Evolutionary conservation across 192 early-diverging fungal genomes (phyloP), one percentile per base, ranked within the genome.

Genomic region (Entomortierella lignicola): DNA sequence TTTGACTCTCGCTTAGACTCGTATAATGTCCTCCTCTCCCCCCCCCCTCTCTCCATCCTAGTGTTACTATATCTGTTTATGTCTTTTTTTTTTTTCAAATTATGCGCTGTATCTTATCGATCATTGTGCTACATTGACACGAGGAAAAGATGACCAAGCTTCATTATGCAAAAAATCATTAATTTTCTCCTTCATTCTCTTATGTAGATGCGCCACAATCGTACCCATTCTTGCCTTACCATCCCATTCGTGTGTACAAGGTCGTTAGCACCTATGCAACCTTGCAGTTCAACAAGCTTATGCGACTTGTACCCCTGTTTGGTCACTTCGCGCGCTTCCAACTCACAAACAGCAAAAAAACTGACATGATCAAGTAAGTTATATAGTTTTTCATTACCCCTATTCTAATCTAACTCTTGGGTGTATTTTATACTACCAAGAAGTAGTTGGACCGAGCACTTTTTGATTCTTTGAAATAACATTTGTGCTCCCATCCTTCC

Each of bases 291-390:
- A 79, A 63, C 51, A 79, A 79, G 57, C 61, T 79, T 15, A 79
- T 69, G 74, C 60, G 74, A 8, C 61, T 79, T 29, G 67, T 79
- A 55, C 74, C 74, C 8, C 51, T 79, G 32, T 79, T 79, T 65
- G 74, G 74, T 12, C 74, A 79, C 47, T 79, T 79, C 63, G 74
- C 74, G 6, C 74, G 74, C 23, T 79, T 79, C 67, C 74, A 79
- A 41, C 74, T 79, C 56, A 79, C 74, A 54, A 79, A 79, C 47
- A 53, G 67, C 56, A 79, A 79, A 25, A 79, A 79, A 55, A 79
- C 74, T 23, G 74, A 79, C 41, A 65, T 79, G 53, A 31, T 79
- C 56, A 79, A 79, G 74, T 79, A 79, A 47, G 74, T 65, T 15
- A 34, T 34, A n/a, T 5, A 8, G n/a, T 37, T n/a, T 0, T 47